Conservation (phyloP, 1,284 basidiomycete genomes). For the Apiotrichum brassicae region DNA sequence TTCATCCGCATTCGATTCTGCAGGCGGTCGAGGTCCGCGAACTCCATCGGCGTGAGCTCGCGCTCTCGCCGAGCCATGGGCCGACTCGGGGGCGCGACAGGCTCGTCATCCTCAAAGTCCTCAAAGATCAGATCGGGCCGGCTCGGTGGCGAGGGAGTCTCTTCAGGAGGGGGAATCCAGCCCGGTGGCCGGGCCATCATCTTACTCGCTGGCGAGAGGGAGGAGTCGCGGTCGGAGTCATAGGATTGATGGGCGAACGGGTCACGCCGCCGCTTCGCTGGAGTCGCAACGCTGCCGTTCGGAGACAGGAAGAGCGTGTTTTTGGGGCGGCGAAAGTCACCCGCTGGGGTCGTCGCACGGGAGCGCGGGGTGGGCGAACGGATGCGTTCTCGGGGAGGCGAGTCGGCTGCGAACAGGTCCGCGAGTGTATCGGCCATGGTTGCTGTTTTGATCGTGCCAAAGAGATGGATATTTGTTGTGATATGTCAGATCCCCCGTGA, state of each 20-base stretch:
- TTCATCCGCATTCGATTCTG: background rate
- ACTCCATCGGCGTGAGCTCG: background rate
- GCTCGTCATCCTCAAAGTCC: too few relatives aligned
- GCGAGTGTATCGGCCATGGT: constrained; percentile 2
- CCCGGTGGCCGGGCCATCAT: background rate
- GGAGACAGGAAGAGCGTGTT: constrained; percentile 35
- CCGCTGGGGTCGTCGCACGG: background rate
- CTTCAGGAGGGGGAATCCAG: too few relatives aligned
- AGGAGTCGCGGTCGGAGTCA: too few relatives aligned
- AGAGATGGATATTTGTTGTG: too few relatives aligned
- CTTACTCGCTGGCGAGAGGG: too few relatives aligned
- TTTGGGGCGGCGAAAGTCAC: background rate
- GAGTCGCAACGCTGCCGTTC: too few relatives aligned
- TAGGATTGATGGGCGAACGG: too few relatives aligned
- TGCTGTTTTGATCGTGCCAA: background rate
- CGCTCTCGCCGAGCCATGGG: background rate
- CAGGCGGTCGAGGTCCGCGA: background rate
- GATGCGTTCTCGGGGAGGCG: constrained; percentile 19
- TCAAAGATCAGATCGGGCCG: too few relatives aligned
- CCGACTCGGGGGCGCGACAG: background rate
- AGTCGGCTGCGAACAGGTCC: constrained; percentile 29
- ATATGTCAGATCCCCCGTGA: too few relatives aligned
- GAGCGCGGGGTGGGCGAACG: background rate
- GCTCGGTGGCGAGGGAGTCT: too few relatives aligned
- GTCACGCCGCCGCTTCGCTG: too few relatives aligned